Evolutionary conservation across 1,284 basidiomycete genomes (phyloP).

Genomic region (Lentinus polychrous): DNA sequence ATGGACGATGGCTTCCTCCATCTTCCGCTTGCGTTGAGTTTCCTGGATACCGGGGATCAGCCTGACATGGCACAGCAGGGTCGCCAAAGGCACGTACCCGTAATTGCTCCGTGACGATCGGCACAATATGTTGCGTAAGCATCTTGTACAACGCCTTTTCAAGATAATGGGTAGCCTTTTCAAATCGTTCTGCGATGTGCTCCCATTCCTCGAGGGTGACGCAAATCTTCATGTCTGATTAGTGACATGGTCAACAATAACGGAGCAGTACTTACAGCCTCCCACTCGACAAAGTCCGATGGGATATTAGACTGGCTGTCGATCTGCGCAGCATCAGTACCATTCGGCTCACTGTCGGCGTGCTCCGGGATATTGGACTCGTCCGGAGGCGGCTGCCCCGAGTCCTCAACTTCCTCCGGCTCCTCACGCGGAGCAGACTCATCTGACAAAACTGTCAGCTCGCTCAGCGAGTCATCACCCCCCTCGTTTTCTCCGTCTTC

Average conservation of each 20-base stretch:
- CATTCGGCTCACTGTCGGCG: not conserved
- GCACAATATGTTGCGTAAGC: constrained; percentile 59
- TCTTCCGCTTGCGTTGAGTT: constrained; percentile 48
- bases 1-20: constrained; percentile 66
- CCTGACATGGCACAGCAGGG: not conserved
- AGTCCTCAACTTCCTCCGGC: not conserved
- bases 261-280: constrained; percentile 50
- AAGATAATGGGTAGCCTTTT: constrained; percentile 67
- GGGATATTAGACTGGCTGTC: constrained; percentile 19
- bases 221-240: constrained; percentile 49
- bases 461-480: constrained; percentile 40
- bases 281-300: constrained; percentile 73
- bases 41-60: constrained; percentile 41
- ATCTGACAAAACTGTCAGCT: constrained; percentile 65
- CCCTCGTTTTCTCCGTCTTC: constrained; percentile 11
- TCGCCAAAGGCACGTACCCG: constrained; percentile 35
- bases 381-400: too few relatives aligned
- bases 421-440: not conserved
- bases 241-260: constrained; percentile 2
- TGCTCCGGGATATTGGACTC: constrained; percentile 9
- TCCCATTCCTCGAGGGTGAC: constrained; percentile 80
- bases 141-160: constrained; percentile 74
- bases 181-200: constrained; percentile 62
- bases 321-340: too few relatives aligned
- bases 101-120: constrained; percentile 57